Evolutionary conservation across 306 rosid genomes (phyloP), one percentile per base, ranked within the genome.

Genomic region (Lagenaria siceraria): DNA sequence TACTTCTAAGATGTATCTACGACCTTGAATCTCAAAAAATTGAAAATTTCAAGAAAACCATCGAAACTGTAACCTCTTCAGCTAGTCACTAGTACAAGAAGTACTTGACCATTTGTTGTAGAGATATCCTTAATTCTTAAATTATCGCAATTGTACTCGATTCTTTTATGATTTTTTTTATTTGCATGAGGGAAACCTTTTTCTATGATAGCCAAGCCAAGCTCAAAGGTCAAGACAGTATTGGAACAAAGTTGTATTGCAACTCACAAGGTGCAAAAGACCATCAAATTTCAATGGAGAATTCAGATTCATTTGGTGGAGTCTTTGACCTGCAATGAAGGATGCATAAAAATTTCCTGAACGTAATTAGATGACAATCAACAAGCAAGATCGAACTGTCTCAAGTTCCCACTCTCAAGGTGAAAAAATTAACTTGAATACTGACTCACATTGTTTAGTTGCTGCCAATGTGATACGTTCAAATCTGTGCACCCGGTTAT

Each of bases 401-500:
- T 53, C 24, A 56, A 75, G 14, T 29, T 74, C 46, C n/a, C 55
- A 35, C 51, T 74, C 62, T n/a, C 11, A 54, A 52, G 6, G 65
- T n/a, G 31, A 31, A 31, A 21, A 74, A 52, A 31, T 31, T 76
- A 18, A 40, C 76, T 27, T 42, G 76, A 54, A 75, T 75, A 53
- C 48, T 27, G 18, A 77, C 46, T 82, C 84, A 94, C 98, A 87
- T 85, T 94, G 98, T 86, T 94, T 94, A 59, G 97, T 81, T 54
- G 98, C 98, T 75, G 97, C 98, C 78, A 94, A 80, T 81, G 87
- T 85, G 66, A 94, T 94, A 55, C 96, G 94, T 80, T 90, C 86
- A 86, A 90, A 86, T 81, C 98, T 89, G 78, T 92, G 93, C 60
- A 83, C 82, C 54, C 95, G 89, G 77, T 80, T 89, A 77, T 90